Conservation (phyloP, 139 green algal species). For the Pedinophyceae sp. region DNA sequence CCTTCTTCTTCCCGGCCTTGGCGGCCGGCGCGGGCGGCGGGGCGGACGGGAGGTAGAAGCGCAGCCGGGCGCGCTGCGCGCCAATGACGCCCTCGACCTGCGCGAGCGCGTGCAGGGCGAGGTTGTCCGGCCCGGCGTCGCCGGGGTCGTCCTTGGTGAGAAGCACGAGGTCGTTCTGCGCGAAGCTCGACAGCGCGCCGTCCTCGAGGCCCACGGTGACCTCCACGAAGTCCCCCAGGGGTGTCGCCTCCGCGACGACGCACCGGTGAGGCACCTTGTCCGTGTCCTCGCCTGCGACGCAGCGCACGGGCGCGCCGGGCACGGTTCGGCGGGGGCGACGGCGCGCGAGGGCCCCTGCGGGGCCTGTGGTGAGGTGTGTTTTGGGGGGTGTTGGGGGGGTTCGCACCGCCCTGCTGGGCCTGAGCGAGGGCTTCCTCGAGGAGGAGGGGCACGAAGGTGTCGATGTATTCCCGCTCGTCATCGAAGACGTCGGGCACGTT, state of each 20-base stretch:
- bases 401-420: conserved; percentile 25
- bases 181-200: too few species aligned
- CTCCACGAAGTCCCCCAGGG: too few species aligned
- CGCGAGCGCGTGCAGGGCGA: background rate
- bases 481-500: too few species aligned
- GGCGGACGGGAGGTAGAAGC: background rate
- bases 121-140: background rate
- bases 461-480: conserved; percentile 34
- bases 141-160: background rate
- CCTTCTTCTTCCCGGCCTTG: background rate
- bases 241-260: too few species aligned
- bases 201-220: too few species aligned
- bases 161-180: background rate
- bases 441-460: conserved; percentile 57
- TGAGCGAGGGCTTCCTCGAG: conserved; percentile 54
- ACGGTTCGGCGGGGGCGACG: background rate
- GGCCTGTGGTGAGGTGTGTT: conserved; percentile 1
- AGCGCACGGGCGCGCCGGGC: conserved; percentile 15
- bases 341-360: background rate
- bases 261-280: conserved; percentile 7
- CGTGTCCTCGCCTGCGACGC: conserved; percentile 26
- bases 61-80: background rate
- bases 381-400: conserved; percentile 24
- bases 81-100: background rate
- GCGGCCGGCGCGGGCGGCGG: too few species aligned